Evolutionary conservation across 2,329 filamentous ascomycete genomes (phyloP).

Genomic region (Phyllosticta capitalensis): DNA sequence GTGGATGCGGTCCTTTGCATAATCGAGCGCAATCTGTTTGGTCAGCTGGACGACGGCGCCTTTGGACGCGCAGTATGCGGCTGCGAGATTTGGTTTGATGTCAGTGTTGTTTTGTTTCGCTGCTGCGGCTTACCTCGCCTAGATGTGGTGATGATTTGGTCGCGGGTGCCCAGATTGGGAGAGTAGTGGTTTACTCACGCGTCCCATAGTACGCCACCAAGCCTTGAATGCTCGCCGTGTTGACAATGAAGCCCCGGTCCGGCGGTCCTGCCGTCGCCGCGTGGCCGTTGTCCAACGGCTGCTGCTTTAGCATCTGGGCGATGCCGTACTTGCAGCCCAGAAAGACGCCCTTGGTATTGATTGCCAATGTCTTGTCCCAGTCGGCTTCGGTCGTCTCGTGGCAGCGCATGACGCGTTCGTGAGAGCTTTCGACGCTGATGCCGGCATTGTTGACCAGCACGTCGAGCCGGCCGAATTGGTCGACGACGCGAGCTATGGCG

Average conservation of each 20-base stretch:
- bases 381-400: conserved; percentile 24
- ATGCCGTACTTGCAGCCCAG: conserved; percentile 31
- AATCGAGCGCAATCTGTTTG: conserved; percentile 37
- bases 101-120: background rate
- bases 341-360: conserved; percentile 31
- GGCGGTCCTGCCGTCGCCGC: too few species aligned
- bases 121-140: background rate
- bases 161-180: background rate
- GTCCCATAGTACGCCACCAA: conserved; percentile 23
- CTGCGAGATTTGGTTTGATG: conserved; percentile 12
- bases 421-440: conserved; percentile 23
- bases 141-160: background rate
- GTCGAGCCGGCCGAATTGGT: conserved; percentile 24
- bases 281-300: conserved; percentile 16
- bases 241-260: conserved; percentile 31
- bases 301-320: conserved; percentile 29
- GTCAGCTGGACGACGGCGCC: conserved; percentile 39
- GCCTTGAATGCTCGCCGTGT: conserved; percentile 27
- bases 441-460: conserved; percentile 31
- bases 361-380: conserved; percentile 27
- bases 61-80: conserved; percentile 39
- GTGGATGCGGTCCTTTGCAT: conserved; percentile 32
- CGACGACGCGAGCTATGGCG: conserved; percentile 19
- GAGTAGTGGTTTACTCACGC: conserved; percentile 14
- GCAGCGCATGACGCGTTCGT: conserved; percentile 15